Conservation (phyloP, 768 basidiomycete genomes). For the Mycena epipterygia region DNA sequence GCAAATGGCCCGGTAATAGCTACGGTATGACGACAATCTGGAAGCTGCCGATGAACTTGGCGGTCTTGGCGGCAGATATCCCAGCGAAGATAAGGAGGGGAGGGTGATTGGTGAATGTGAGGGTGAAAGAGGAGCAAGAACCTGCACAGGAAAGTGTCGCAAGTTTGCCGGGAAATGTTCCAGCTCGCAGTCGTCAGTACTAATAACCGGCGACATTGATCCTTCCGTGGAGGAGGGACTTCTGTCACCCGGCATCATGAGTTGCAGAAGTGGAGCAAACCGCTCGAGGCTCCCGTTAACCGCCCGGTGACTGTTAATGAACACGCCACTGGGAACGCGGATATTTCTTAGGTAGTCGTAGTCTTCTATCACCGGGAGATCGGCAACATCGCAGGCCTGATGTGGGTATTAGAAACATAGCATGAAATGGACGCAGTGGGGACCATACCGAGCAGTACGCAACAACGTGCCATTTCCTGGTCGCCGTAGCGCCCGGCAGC, state of each 20-base stretch:
- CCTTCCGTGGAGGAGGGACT: background rate
- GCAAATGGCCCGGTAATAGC: too few species aligned
- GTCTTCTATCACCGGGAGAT: constrained; percentile 66
- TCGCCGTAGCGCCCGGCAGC: constrained; percentile 55
- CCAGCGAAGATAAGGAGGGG: constrained; percentile 29
- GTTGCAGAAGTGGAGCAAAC: constrained; percentile 1
- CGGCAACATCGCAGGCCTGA: constrained; percentile 51
- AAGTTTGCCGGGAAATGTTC: background rate
- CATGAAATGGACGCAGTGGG: background rate
- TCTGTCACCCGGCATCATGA: background rate
- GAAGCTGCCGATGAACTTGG: too few species aligned
- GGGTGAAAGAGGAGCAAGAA: constrained; percentile 26
- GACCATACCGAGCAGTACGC: constrained; percentile 68
- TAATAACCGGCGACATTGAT: background rate
- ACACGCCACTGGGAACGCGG: constrained; percentile 64
- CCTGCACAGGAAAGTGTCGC: background rate
- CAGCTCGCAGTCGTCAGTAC: background rate
- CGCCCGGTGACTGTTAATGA: constrained; percentile 55
- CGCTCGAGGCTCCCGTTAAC: background rate
- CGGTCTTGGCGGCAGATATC: constrained; percentile 9
- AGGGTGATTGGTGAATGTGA: constrained; percentile 3
- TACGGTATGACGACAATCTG: too few species aligned
- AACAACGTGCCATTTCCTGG: constrained; percentile 73
- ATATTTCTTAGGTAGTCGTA: constrained; percentile 65
- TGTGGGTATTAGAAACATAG: background rate